Evolutionary conservation across 2,329 filamentous ascomycete species (phyloP), one percentile per base, ranked within the genome.

Genomic region (Xylariaceae sp.): DNA sequence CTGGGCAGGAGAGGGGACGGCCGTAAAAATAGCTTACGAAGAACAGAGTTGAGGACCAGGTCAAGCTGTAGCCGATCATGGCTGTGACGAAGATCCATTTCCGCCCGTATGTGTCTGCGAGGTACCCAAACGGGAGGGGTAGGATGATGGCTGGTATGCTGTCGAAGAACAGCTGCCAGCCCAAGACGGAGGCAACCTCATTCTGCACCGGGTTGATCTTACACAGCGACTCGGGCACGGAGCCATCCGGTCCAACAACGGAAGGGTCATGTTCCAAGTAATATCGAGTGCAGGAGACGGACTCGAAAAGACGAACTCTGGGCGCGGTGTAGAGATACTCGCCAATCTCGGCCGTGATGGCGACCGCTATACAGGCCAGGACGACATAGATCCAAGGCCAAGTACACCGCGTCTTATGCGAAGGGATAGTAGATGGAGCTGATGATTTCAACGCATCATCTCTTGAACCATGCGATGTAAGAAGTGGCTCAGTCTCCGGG

Each of bases 141-240:
- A 44, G 19, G 12, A 44, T 19, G 17, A 44, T 41, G 9, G 42
- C 42, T 14, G 42, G 42, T 17, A 44, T 34, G 29, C 42, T 41
- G 31, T 44, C 42, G 24, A 41, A 45, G 23, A 45, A 44, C 11
- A 39, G 16, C 32, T 49, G 46, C 46, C 44, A 47, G 16, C 46
- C 44, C 26, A 44, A 26, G 5, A 49, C 16, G 9, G 37, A 35
- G 8, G 46, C 38, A 23, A 45, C 18, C 31, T 47, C 24, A 24
- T 42, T 30, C 29, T 49, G 46, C 5, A 49, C 35, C 3, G 36
- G 35, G 27, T 45, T 23, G 23, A 45, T 26, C 26, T 49, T 49
- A 26, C 46, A 49, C 18, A 44, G 29, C 9, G 15, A 14, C 32
- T 49, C 46, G 11, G 41, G 46, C n/a, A 49, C 38, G 23, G 34